Evolutionary conservation across 805 yeast species (phyloP).

Genomic region (Kockiozyma suomiensis): DNA sequence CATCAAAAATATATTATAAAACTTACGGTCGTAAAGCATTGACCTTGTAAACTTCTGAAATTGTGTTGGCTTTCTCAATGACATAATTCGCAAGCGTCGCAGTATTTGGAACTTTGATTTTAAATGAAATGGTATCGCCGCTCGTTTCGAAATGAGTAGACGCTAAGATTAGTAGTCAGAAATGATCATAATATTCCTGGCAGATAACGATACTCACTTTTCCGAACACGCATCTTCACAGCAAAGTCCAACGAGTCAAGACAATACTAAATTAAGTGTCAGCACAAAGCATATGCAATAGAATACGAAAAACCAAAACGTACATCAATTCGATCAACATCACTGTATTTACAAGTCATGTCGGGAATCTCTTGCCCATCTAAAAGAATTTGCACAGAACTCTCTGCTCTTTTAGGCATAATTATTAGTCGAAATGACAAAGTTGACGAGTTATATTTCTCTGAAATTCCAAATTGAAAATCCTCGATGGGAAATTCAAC

Average conservation of each 20-base stretch:
- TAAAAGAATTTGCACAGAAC: constrained; percentile 5
- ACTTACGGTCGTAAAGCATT: constrained; percentile 2
- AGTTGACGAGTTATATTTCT: not conserved
- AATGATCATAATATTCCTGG: too few species aligned
- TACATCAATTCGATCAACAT: constrained; percentile 8
- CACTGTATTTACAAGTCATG: not conserved
- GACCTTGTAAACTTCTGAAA: constrained; percentile 3
- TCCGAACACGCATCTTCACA: constrained; percentile 20
- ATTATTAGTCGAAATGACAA: constrained; percentile 10
- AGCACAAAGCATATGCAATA: not conserved
- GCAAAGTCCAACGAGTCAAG: constrained; percentile 10
- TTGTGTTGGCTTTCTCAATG: not conserved
- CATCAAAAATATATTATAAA: not conserved
- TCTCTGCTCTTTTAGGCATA: constrained; percentile 18
- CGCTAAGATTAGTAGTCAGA: not conserved
- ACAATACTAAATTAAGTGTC: constrained; percentile 12
- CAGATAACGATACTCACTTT: not conserved
- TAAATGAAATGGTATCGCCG: constrained; percentile 12
- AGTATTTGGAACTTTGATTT: constrained; percentile 2
- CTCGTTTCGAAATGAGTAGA: constrained; percentile 10
- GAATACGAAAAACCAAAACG: not conserved
- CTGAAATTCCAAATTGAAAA: constrained; percentile 18
- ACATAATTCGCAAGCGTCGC: constrained; percentile 2
- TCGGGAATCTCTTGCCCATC: constrained; percentile 2
- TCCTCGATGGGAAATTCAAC: constrained; percentile 3